A percentile compares a stretch with the other conserved stretches of the same genome.
phyloP scores from a whole-genome alignment of 331 rosid species.

The Cucumis variabilis region DNA sequence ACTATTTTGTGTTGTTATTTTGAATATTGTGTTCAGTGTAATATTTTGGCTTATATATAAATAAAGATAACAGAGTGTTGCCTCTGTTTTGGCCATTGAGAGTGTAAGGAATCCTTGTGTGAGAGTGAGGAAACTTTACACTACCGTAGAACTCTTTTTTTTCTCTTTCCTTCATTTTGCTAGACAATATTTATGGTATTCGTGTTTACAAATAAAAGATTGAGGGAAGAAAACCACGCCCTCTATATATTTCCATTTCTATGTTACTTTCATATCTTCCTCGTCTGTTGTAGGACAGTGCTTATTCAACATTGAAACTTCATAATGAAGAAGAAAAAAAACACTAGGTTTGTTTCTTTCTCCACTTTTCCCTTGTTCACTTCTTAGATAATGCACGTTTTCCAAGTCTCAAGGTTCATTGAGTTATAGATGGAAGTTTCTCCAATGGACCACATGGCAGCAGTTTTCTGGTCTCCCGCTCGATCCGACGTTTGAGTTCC shows the following conservation, averaged over 20 bases:
- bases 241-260: not conserved
- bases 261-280: not conserved
- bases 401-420: slow-evolving; percentile 45
- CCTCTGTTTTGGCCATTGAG: too few relatives aligned
- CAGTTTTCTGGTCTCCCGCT: slow-evolving; percentile 64
- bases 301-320: not conserved
- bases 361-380: slow-evolving; percentile 10
- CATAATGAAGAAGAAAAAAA: not conserved
- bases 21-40: too few relatives aligned
- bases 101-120: too few relatives aligned
- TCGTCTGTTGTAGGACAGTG: not conserved
- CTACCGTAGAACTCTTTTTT: not conserved
- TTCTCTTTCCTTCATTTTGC: not conserved
- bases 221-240: not conserved
- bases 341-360: not conserved
- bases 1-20: too few relatives aligned
- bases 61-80: too few relatives aligned
- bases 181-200: too few relatives aligned
- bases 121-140: too few relatives aligned
- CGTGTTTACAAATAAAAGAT: not conserved
- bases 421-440: slow-evolving; percentile 84
- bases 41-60: too few relatives aligned
- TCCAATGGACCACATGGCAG: slow-evolving; percentile 87
- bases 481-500: slow-evolving; percentile 82
- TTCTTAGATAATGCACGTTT: slow-evolving; percentile 1